phyloP scores from a whole-genome alignment of 1,139 yeast species.

The Candida dubliniensis region DNA sequence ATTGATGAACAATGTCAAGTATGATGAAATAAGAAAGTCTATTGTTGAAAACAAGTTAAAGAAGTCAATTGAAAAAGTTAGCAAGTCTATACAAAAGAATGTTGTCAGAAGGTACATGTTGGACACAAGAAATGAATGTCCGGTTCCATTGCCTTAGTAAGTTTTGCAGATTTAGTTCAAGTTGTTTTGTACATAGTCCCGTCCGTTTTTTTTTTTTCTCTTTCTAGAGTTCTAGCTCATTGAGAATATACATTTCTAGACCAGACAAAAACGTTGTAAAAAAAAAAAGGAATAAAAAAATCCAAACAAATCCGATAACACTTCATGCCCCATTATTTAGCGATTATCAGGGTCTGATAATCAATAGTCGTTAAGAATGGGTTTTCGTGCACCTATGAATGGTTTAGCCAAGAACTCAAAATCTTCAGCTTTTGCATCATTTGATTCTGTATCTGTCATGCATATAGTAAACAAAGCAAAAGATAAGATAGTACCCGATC shows the following conservation, averaged over 20 bases:
- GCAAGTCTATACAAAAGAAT: conserved; percentile 36
- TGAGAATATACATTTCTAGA: too few species aligned
- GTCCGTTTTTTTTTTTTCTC: too few species aligned
- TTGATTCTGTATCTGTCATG: conserved; percentile 2
- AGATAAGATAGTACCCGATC: conserved; percentile 10
- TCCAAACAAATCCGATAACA: too few species aligned
- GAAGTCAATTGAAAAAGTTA: conserved; percentile 23
- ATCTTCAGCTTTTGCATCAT: neutral
- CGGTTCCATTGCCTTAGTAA: conserved; percentile 22
- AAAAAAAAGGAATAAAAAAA: too few species aligned
- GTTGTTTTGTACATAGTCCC: conserved; percentile 6
- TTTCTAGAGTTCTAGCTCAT: too few species aligned
- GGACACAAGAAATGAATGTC: conserved; percentile 38
- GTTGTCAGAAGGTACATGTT: conserved; percentile 42
- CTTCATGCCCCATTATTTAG: too few species aligned
- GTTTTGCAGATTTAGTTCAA: neutral
- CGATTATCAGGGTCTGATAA: too few species aligned
- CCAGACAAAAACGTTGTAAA: too few species aligned
- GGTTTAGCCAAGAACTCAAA: neutral
- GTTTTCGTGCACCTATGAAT: too few species aligned
- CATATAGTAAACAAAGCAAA: conserved; percentile 7
- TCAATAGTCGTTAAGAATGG: too few species aligned
- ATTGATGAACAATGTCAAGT: conserved; percentile 30
- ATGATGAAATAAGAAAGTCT: conserved; percentile 22
- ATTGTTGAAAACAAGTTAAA: conserved; percentile 29